Percentiles rank a stretch among this genome's conserved stretches.
These are phyloP conservation scores for Diaporthe aspalathi DNA, from an alignment of 2,329 filamentous ascomycete genomes.

Conservation along the genomic window DNA sequence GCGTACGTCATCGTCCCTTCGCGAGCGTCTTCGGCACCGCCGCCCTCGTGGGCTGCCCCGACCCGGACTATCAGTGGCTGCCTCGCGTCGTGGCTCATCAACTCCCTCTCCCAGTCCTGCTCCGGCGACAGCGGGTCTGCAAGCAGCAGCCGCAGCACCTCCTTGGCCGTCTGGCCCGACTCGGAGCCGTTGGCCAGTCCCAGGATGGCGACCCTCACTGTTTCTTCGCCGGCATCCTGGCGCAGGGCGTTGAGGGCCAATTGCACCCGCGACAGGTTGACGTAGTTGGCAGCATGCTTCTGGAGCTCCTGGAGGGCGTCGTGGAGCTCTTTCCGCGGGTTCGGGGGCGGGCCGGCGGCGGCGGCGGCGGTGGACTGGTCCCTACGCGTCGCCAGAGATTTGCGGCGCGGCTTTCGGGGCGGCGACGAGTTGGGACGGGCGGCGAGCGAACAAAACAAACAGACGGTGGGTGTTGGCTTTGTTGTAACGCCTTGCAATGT, in stretches of 20 bases:
- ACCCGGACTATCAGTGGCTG: conserved; percentile 74
- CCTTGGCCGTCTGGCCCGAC: conserved; percentile 64
- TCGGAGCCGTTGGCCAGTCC: conserved; percentile 55
- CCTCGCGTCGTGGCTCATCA: conserved; percentile 63
- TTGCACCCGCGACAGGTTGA: conserved; percentile 77
- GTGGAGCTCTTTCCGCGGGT: conserved; percentile 66
- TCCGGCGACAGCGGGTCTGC: conserved; percentile 75
- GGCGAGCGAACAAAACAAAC: conserved; percentile 49
- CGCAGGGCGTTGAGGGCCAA: conserved; percentile 75
- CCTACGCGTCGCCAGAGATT: conserved; percentile 39
- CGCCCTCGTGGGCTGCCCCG: conserved; percentile 47
- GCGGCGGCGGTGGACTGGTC: conserved; percentile 42
- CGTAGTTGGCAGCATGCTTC: conserved; percentile 68
- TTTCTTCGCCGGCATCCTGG: conserved; percentile 66
- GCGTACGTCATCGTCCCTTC: conserved; percentile 54
- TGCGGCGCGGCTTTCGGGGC: conserved; percentile 35
- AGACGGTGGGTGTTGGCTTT: conserved; percentile 41
- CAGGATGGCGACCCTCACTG: conserved; percentile 69
- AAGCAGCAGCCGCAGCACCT: conserved; percentile 75
- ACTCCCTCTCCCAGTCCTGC: conserved; percentile 74
- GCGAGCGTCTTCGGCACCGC: conserved; percentile 46
- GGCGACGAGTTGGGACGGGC: conserved; percentile 23
- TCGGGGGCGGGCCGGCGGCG: conserved; percentile 28
- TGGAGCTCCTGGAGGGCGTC: conserved; percentile 70
- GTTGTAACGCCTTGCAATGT: conserved; percentile 15